Evolutionary conservation across 2,329 filamentous ascomycete genomes (phyloP), one percentile per base, ranked within the genome.

Genomic region (Penicillium polonicum): DNA sequence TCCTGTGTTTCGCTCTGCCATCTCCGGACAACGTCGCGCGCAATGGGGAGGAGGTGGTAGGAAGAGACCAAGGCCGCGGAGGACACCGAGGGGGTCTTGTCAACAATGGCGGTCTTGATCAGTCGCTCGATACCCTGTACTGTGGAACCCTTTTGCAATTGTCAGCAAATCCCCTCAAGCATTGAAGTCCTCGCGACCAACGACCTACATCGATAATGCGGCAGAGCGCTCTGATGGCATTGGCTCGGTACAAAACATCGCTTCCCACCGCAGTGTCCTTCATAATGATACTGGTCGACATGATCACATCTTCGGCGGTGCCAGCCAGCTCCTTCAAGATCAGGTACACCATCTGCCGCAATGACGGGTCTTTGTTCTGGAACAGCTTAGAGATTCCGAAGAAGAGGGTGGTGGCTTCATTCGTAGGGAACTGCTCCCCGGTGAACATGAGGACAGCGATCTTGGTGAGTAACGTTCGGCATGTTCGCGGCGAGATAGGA

Each of bases 271-370:
- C 92, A 12, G 93, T 97, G 76, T 99, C 94, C 82, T 99, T 99
- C 94, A 97, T 99, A 69, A 99, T 97, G 68, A 93, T 97, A 78
- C 91, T 96, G 19, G 94, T 99, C 61, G 97, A 94, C 94, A 99
- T 97, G 75, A 99, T 99, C 64, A 97, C 95, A 83, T 99, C 94
- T 80, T 97, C 92, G 58, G 94, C 94, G 25, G 92, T 96, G 76
- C 88, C 87, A 66, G 93, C 91, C 71, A 99, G 83, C 84, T 99
- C 94, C 85, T 97, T 99, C 81, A 97, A 91, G 74, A 97, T 88
- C 66, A 97, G 84, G 80, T 97, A 96, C 51, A 99, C 93, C 92
- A 97, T 97, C 82, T 99, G 94, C 71, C 94, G 91, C 74, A 99
- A 83, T 70, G 91, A 93, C 70, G 92, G 90, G 88, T 99, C 94